Evolutionary conservation across 768 basidiomycete genomes (phyloP), one percentile per base, ranked within the genome.

Genomic region (Pisolithus orientalis): DNA sequence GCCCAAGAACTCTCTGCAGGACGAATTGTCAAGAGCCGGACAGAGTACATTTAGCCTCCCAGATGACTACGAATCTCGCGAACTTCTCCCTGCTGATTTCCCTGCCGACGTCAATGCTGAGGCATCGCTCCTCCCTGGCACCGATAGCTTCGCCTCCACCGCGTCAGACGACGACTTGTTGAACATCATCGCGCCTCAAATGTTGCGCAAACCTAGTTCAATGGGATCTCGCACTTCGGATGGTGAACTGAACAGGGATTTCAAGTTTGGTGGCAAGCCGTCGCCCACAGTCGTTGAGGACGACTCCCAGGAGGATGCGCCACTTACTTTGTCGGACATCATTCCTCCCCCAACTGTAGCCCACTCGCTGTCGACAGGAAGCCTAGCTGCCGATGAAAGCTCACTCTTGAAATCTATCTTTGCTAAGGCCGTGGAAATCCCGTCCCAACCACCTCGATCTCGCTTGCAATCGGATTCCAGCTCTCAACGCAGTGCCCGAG

Each of bases 251-350:
- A 83, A 90, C 56, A 76, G 70, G 7, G 78, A 81, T 21, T 90
- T 91, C 77, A 85, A 76, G 61, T 91, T 90, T 54, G 87, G 88
- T 25, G 87, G 86, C 24, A 68, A 58, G 27, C 54, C 57, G 17
- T 59, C 71, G 5, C 48, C 49, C 4, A 29, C 48, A 1, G 8
- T 46, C 2, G 53, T 11, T 5, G 44, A 51, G 50, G 65, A 50
- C n/a, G 56, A 44, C 40, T 25, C 54, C 10, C 28, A 58, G 28
- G 51, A 53, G 16, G 57, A 61, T 51, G 65, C 70, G 46, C 75
- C 74, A 0, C 61, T 85, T 46, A 87, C 86, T 3, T 70, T 90
- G 24, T 82, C 86, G 0, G 85, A 90, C 55, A 87, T 90, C 63
- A 85, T 90, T 46, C 87, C 87, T 6, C 80, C 86, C 0, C 74